A percentile compares a stretch with the other conserved stretches of the same genome.
These are phyloP conservation scores for Sporothrix euskadiensis DNA, from an alignment of 2,329 filamentous ascomycete genomes.

Conservation along the genomic window DNA sequence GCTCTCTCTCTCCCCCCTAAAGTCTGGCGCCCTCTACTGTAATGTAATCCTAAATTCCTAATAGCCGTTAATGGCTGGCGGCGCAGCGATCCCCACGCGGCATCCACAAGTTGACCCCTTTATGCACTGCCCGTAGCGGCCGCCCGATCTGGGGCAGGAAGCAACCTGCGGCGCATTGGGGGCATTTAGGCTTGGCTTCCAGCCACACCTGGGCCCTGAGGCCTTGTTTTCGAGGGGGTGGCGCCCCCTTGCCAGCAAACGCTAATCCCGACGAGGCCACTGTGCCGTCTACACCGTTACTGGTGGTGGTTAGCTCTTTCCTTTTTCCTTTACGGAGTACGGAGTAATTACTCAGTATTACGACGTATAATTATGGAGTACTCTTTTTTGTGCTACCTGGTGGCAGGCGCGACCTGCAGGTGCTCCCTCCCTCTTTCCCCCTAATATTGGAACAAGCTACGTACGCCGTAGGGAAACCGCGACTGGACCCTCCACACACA, in stretches of 20 bases:
- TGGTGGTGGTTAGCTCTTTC: background rate
- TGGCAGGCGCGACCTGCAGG: background rate
- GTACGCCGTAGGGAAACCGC: constrained; percentile 3
- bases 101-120: constrained; percentile 3
- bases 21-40: background rate
- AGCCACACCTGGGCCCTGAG: constrained; percentile 10
- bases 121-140: constrained; percentile 5
- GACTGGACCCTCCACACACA: constrained; percentile 3
- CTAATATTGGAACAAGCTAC: constrained; percentile 16
- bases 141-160: constrained; percentile 16
- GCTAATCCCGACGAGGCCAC: constrained; percentile 8
- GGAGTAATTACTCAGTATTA: no score
- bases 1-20: background rate
- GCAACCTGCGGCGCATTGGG: constrained; percentile 6
- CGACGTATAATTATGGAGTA: background rate
- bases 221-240: constrained; percentile 4
- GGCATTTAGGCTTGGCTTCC: background rate
- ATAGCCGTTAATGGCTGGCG: background rate
- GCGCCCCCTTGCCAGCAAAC: background rate
- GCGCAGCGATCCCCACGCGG: constrained; percentile 9
- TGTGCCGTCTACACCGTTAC: background rate
- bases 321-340: background rate
- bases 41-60: background rate
- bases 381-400: background rate
- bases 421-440: background rate